Evolutionary conservation across 805 yeast species (phyloP).

Genomic region (Candida khao-thaluensis): DNA sequence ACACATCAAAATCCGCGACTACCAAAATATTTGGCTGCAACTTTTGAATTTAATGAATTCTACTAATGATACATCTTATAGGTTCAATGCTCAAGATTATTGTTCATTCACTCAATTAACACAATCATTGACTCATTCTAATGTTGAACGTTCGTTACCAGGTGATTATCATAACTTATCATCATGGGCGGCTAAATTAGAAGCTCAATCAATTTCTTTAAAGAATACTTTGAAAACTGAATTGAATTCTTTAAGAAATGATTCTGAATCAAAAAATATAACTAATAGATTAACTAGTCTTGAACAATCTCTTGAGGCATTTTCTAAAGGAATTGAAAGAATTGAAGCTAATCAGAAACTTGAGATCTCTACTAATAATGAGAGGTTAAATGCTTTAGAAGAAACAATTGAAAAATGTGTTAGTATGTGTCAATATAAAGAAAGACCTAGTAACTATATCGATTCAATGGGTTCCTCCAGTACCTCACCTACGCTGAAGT

Average conservation of each 20-base stretch:
- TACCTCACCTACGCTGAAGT: too few species aligned
- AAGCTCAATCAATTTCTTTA: constrained; percentile 28
- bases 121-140: constrained; percentile 1
- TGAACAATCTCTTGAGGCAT: not conserved
- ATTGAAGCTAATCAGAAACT: not conserved
- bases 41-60: not conserved
- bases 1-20: constrained; percentile 1
- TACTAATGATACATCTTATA: not conserved
- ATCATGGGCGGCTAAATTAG: constrained; percentile 32
- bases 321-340: not conserved
- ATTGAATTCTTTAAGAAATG: not conserved
- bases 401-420: too few species aligned
- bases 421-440: too few species aligned
- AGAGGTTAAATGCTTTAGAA: not conserved
- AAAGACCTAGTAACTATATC: too few species aligned
- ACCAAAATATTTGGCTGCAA: not conserved
- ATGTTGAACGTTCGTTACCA: not conserved
- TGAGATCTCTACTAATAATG: not conserved
- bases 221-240: not conserved
- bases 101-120: not conserved
- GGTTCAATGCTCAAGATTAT: constrained; percentile 1
- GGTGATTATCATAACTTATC: constrained; percentile 15
- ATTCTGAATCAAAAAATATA: not conserved
- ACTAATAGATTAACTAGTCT: not conserved
- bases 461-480: too few species aligned